A percentile compares a stretch with the other conserved stretches of the same genome.
Conservation (phyloP, 208 protist species). For the Leishmania aethiopica region DNA sequence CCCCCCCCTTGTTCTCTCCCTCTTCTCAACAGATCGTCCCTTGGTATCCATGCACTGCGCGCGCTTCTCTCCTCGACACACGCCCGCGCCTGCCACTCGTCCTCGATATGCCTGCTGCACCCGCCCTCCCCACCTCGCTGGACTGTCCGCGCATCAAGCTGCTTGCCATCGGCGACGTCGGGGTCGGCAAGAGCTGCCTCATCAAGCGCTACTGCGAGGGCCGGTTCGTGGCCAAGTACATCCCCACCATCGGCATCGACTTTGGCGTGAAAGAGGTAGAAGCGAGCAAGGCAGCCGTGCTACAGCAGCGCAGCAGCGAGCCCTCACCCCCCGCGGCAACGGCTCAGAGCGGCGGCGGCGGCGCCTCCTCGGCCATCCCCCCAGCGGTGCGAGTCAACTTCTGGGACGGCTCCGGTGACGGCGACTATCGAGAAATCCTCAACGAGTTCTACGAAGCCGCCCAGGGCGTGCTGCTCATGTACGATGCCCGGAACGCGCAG, state of each 20-base stretch:
- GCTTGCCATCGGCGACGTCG: slow-evolving; percentile 85
- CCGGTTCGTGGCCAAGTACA: slow-evolving; percentile 96
- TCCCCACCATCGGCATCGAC: slow-evolving; percentile 97
- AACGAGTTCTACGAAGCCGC: slow-evolving; percentile 97
- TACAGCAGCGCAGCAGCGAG: slow-evolving; percentile 7
- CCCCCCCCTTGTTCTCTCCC: neutral
- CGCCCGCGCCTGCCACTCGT: neutral
- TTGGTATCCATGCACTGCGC: neutral
- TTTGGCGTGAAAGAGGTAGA: slow-evolving; percentile 94
- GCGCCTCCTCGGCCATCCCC: neutral
- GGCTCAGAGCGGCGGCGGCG: neutral
- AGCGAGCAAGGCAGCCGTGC: slow-evolving; percentile 28
- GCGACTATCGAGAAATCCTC: slow-evolving; percentile 91
- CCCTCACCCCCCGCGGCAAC: neutral
- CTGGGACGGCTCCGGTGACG: slow-evolving; percentile 94
- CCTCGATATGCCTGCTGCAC: neutral
- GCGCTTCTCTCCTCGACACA: neutral
- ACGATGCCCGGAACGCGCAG: slow-evolving; percentile 58
- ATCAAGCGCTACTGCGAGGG: slow-evolving; percentile 97
- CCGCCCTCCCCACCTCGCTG: slow-evolving; percentile 21
- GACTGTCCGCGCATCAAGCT: slow-evolving; percentile 88
- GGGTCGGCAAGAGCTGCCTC: slow-evolving; percentile 95
- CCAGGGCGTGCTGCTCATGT: slow-evolving; percentile 91
- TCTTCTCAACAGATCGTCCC: neutral
- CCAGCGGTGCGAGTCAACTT: slow-evolving; percentile 94